Conservation (phyloP, 495 filamentous ascomycete species). For the Cryomyces minteri region DNA sequence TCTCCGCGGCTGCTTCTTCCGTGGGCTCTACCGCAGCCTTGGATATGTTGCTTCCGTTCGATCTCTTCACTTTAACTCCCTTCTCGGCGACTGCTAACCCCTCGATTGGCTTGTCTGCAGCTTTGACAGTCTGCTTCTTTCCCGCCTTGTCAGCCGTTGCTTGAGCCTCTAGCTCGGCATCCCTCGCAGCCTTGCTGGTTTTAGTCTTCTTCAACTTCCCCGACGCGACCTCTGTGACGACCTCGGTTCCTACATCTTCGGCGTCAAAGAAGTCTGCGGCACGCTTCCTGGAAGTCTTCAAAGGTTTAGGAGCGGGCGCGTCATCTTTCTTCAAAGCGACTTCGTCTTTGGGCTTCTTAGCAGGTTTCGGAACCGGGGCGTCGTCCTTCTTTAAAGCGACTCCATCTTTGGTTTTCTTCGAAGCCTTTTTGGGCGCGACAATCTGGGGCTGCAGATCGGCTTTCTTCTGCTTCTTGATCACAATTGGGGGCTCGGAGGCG, state of each 20-base stretch:
- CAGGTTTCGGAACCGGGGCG: slow-evolving; percentile 1
- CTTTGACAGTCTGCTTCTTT: slow-evolving; percentile 13
- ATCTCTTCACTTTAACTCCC: slow-evolving; percentile 12
- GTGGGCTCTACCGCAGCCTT: slow-evolving; percentile 1
- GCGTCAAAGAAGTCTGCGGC: slow-evolving; percentile 29
- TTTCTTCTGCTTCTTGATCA: slow-evolving; percentile 4
- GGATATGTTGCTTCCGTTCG: slow-evolving; percentile 16
- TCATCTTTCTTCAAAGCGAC: slow-evolving; percentile 4
- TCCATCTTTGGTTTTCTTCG: slow-evolving; percentile 7
- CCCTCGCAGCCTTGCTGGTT: slow-evolving; percentile 3
- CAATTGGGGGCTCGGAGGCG: slow-evolving; percentile 1
- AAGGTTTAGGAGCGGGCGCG: background rate
- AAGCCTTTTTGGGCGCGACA: slow-evolving; percentile 1
- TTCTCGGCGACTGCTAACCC: slow-evolving; percentile 3
- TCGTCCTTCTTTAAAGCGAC: slow-evolving; percentile 4
- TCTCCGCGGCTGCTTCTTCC: slow-evolving; percentile 4
- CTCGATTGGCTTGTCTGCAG: slow-evolving; percentile 14
- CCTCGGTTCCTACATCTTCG: slow-evolving; percentile 13
- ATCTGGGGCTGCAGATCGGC: background rate
- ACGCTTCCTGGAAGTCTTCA: slow-evolving; percentile 29
- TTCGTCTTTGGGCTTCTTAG: slow-evolving; percentile 8
- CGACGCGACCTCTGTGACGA: slow-evolving; percentile 20
- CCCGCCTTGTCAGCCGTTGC: background rate
- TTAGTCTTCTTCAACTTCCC: slow-evolving; percentile 7
- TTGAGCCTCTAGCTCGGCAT: slow-evolving; percentile 5